A percentile compares a stretch with the other conserved stretches of the same genome.
Evolutionary conservation across 176 grass and related monocot species (phyloP).

Genomic region (Zoysia pacifica): DNA sequence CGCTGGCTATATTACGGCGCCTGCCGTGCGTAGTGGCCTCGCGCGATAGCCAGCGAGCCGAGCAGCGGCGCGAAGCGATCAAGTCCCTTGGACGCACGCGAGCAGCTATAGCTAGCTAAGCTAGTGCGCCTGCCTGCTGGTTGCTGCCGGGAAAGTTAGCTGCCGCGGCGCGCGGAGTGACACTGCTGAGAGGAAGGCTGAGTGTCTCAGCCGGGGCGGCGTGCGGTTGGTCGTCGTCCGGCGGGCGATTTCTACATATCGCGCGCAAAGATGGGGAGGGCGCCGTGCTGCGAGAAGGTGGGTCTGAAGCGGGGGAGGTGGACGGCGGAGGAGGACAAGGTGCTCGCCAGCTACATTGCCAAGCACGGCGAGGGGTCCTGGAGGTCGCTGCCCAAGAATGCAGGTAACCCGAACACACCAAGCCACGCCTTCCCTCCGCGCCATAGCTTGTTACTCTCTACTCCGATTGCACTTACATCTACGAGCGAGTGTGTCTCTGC

Average conservation of each 20-base stretch:
- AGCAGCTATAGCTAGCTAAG: neutral
- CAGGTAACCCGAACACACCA: constrained; percentile 40
- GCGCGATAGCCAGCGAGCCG: neutral
- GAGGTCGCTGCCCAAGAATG: constrained; percentile 93
- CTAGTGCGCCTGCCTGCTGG: no score
- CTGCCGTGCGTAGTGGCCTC: constrained; percentile 7
- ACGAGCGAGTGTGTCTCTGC: no score
- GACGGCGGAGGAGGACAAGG: constrained; percentile 84
- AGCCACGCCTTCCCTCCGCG: no score
- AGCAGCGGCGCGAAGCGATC: neutral
- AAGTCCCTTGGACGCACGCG: neutral
- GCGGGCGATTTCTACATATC: neutral
- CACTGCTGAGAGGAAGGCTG: no score
- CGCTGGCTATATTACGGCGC: constrained; percentile 45
- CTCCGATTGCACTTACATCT: no score
- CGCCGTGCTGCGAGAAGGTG: constrained; percentile 93
- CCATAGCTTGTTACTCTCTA: no score
- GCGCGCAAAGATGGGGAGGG: constrained; percentile 67
- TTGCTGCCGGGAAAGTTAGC: no score
- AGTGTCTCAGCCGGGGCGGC: no score
- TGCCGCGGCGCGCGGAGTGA: no score
- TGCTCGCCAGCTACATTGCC: constrained; percentile 72
- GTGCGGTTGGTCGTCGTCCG: no score
- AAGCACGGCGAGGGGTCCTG: constrained; percentile 81
- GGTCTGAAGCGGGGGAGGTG: constrained; percentile 86